Evolutionary conservation across 345 rosid species (phyloP), one percentile per base, ranked within the genome.

Genomic region (Moringa oleifera): DNA sequence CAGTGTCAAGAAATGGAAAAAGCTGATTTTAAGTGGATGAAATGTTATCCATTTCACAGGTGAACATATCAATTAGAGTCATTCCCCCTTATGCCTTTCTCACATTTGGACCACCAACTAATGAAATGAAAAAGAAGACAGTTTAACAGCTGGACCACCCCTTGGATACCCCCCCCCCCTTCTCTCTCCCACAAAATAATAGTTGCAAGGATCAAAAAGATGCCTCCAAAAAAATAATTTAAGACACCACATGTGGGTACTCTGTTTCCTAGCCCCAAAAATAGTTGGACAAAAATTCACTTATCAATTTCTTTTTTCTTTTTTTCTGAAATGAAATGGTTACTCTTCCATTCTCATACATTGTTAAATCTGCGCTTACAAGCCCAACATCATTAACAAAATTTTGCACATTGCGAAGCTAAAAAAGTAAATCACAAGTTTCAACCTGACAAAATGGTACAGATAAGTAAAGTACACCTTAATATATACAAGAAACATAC

Each of bases 61-160:
- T 2, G 7, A 18, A 8, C 20, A 51, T n/a, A 10, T 20, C 20
- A n/a, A 33, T 49, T 58, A 59, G 55, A 57, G 68, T 77, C 74
- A 73, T 57, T 73, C 78, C 70, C 59, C 63, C 55, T 57, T 52
- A 78, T 50, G 63, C 70, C 72, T 65, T 72, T 65, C 70, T 56
- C 66, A 60, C 37, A 58, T 23, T 53, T 61, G 84, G 84, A 83
- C 84, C 87, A 77, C 84, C 46, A 70, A 75, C 47, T 57, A 69
- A 67, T 62, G 31, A 68, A 69, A 67, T 62, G 31, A 68, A 70
- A 67, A 70, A 53, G 45, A 55, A 45, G 57, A 66, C 69, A 70
- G 25, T 59, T 63, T 47, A 71, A 50, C 55, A 25, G 57, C 72
- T 72, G 84, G 84, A 80, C 84, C 80, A 73, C 75, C 41, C 57